These are phyloP conservation scores for Tolypocladium album DNA, from an alignment of 2,329 filamentous ascomycete species.

Conservation along the genomic window DNA sequence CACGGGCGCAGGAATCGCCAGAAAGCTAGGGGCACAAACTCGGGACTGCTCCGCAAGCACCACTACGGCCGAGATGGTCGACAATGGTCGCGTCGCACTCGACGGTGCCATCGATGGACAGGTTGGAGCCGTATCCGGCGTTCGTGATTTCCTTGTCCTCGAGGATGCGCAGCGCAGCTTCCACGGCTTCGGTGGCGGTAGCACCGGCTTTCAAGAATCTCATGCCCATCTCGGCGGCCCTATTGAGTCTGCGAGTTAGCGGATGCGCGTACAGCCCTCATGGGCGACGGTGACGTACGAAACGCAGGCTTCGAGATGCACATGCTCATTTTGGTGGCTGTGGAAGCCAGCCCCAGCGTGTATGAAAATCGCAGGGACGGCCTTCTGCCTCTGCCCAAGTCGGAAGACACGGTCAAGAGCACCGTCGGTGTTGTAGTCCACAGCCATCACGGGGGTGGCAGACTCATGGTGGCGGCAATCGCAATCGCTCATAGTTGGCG, in stretches of 20 bases:
- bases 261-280: no score
- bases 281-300: conserved; percentile 48
- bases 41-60: conserved; percentile 82
- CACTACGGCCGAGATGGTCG: conserved; percentile 82
- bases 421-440: conserved; percentile 32
- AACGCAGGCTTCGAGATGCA: conserved; percentile 78
- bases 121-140: conserved; percentile 89
- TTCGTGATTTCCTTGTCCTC: conserved; percentile 97
- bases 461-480: conserved; percentile 12
- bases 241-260: conserved; percentile 23
- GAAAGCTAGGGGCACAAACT: conserved; percentile 44
- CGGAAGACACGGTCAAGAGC: conserved; percentile 28
- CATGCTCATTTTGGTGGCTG: conserved; percentile 71
- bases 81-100: conserved; percentile 94
- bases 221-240: conserved; percentile 80
- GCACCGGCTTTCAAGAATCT: conserved; percentile 66
- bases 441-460: conserved; percentile 31
- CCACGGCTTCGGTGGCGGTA: conserved; percentile 77
- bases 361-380: conserved; percentile 71
- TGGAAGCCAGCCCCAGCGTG: conserved; percentile 95
- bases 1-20: neutral
- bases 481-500: conserved; percentile 18
- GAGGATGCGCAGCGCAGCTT: conserved; percentile 75
- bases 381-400: conserved; percentile 21
- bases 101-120: conserved; percentile 80